phyloP scores from a whole-genome alignment of 1,284 basidiomycete genomes.

The Pseudozyma thailandica region DNA sequence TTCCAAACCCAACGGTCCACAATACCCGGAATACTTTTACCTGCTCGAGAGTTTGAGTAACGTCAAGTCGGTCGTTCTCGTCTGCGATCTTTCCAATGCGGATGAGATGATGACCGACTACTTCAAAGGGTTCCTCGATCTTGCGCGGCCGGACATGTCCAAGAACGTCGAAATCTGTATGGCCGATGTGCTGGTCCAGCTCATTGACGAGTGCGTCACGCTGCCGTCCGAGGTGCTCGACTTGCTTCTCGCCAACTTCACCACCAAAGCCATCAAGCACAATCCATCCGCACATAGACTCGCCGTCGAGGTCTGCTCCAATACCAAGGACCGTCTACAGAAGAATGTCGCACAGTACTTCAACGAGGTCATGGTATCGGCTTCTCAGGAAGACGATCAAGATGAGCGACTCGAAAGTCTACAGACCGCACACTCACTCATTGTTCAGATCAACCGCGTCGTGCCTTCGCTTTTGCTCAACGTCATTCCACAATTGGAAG shows the following conservation, averaged over 20 bases:
- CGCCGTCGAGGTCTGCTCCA: conserved; percentile 87
- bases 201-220: conserved; percentile 84
- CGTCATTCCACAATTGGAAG: conserved; percentile 91
- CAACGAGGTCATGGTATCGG: conserved; percentile 65
- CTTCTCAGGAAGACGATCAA: conserved; percentile 67
- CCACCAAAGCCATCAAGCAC: conserved; percentile 74
- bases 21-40: conserved; percentile 71
- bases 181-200: conserved; percentile 85
- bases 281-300: conserved; percentile 77
- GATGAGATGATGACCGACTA: conserved; percentile 86
- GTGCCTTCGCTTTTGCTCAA: conserved; percentile 85
- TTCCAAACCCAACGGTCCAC: conserved; percentile 46
- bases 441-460: conserved; percentile 82
- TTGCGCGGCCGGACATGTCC: conserved; percentile 74
- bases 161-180: conserved; percentile 90
- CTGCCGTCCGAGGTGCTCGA: conserved; percentile 84
- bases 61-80: conserved; percentile 92
- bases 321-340: conserved; percentile 85
- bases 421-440: conserved; percentile 81
- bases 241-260: conserved; percentile 84
- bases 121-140: conserved; percentile 83
- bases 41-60: conserved; percentile 89
- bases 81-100: conserved; percentile 86
- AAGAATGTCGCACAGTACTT: conserved; percentile 80
- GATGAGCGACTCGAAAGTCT: conserved; percentile 68